Evolutionary conservation across 2,329 filamentous ascomycete genomes (phyloP).

Genomic region (Biscogniauxia marginata): DNA sequence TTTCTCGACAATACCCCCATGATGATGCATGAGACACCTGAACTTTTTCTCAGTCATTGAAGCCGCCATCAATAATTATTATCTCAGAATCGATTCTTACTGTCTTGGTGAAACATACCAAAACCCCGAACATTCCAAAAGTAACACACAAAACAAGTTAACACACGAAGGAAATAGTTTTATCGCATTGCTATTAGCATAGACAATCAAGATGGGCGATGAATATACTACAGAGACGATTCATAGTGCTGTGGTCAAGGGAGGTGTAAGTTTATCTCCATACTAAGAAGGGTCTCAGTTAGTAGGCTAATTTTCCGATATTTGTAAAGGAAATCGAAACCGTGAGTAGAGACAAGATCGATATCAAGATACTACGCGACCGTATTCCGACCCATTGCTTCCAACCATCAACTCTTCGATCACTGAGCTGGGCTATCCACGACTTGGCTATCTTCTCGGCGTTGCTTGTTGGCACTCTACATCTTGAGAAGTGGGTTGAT

Average conservation of each 20-base stretch:
- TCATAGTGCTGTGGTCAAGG: slow-evolving; percentile 11
- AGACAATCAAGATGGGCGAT: not conserved
- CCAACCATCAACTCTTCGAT: slow-evolving; percentile 48
- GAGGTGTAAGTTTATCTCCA: slow-evolving; percentile 3
- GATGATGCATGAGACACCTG: too few species aligned
- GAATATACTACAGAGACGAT: slow-evolving; percentile 15
- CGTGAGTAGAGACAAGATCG: slow-evolving; percentile 19
- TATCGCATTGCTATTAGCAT: not conserved
- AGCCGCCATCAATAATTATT: too few species aligned
- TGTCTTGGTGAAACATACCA: too few species aligned
- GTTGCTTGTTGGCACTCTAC: slow-evolving; percentile 48
- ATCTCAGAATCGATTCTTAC: too few species aligned
- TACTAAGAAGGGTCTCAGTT: not conserved
- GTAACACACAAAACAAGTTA: not conserved
- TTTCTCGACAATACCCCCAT: too few species aligned
- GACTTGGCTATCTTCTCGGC: slow-evolving; percentile 49
- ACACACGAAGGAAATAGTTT: not conserved
- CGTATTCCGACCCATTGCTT: slow-evolving; percentile 62
- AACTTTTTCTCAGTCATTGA: too few species aligned
- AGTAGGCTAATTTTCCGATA: not conserved
- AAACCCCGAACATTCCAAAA: too few species aligned
- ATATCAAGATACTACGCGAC: slow-evolving; percentile 44
- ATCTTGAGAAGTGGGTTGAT: slow-evolving; percentile 49
- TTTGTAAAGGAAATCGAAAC: slow-evolving; percentile 9
- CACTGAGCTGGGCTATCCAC: slow-evolving; percentile 53